Evolutionary conservation across 2,329 filamentous ascomycete species (phyloP), one percentile per base, ranked within the genome.

Genomic region (Aspergillus persii): DNA sequence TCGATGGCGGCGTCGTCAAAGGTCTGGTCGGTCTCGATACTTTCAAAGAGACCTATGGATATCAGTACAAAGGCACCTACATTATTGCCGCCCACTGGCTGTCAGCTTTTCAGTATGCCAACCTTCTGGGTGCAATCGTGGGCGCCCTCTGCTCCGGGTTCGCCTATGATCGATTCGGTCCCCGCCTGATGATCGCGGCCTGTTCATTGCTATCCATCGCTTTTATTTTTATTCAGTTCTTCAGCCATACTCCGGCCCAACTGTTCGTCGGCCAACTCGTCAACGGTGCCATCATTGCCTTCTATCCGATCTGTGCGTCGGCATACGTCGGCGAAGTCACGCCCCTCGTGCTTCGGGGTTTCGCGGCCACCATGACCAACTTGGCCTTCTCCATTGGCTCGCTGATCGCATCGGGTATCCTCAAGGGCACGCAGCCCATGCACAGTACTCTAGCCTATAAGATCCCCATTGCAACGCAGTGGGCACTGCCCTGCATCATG

Each of bases 211-310:
- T 63, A 11, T 72, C 71, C 8, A 78, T 79, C 11, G 78, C 74
- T 1, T 81, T 86, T 46, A 80, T 88, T 58, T 87, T 87, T 68
- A 81, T 87, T 57, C 84, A 87, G 63, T 87, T 87, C 75, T 88
- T 87, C 65, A 84, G 84, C 11, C 79, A 81, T 2, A 83, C 81
- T 0, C 76, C 86, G 11, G 67, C 78, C 7, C 80, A 83, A 11
- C 76, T 88, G 2, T 80, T 87, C n/a, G 83, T 83, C 2, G 84
- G 85, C 30, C 84, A 88, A 75, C 75, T 89, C 2, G 76, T 89
- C 0, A 82, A 83, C 27, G 86, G 86, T 1, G 75, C 87, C 6
- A 82, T 87, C 0, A 77, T 86, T n/a, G 85, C 85, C 2, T 84
- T 82, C 55, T 88, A 85, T 67, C 84, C 84, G 4, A 82, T 85